Percentiles rank a stretch among this genome's conserved stretches.
Evolutionary conservation across 495 filamentous ascomycete species (phyloP).

Genomic region (Trichoderma gamsii): DNA sequence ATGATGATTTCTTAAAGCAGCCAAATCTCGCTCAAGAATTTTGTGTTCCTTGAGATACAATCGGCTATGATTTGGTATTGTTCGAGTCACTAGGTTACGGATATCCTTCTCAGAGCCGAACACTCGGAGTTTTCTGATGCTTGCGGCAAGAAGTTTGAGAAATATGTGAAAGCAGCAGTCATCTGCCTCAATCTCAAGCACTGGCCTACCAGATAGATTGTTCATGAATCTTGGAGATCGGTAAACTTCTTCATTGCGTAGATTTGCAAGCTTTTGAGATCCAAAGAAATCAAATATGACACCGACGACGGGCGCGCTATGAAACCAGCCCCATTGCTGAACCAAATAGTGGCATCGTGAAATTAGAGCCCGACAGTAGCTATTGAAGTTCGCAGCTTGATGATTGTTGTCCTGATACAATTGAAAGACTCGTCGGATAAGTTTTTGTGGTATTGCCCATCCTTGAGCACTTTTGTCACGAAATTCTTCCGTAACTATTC

Average conservation of each 20-base stretch:
- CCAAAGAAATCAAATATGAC: slow-evolving; percentile 89
- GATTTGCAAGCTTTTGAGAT: slow-evolving; percentile 60
- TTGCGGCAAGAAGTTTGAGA: slow-evolving; percentile 72
- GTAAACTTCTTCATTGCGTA: slow-evolving; percentile 70
- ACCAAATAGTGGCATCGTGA: slow-evolving; percentile 75
- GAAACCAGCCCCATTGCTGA: slow-evolving; percentile 77
- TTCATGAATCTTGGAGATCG: slow-evolving; percentile 76
- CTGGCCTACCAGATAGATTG: slow-evolving; percentile 56
- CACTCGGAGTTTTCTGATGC: slow-evolving; percentile 55
- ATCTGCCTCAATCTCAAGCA: slow-evolving; percentile 53
- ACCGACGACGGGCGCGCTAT: slow-evolving; percentile 70
- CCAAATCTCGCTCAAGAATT: slow-evolving; percentile 68
- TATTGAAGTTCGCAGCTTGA: slow-evolving; percentile 64
- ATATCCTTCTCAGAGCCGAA: slow-evolving; percentile 64
- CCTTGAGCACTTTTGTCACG: slow-evolving; percentile 54
- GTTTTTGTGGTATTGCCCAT: slow-evolving; percentile 62
- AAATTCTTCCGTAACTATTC: slow-evolving; percentile 51
- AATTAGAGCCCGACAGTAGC: slow-evolving; percentile 69
- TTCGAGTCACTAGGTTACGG: slow-evolving; percentile 66
- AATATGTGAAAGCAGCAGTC: slow-evolving; percentile 94
- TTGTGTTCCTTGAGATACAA: slow-evolving; percentile 78
- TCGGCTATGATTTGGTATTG: slow-evolving; percentile 83
- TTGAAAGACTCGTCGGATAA: slow-evolving; percentile 59
- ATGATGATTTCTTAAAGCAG: slow-evolving; percentile 85
- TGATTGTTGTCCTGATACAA: slow-evolving; percentile 54